phyloP scores from a whole-genome alignment of 2,329 filamentous ascomycete genomes.

The Phoma herbarum region DNA sequence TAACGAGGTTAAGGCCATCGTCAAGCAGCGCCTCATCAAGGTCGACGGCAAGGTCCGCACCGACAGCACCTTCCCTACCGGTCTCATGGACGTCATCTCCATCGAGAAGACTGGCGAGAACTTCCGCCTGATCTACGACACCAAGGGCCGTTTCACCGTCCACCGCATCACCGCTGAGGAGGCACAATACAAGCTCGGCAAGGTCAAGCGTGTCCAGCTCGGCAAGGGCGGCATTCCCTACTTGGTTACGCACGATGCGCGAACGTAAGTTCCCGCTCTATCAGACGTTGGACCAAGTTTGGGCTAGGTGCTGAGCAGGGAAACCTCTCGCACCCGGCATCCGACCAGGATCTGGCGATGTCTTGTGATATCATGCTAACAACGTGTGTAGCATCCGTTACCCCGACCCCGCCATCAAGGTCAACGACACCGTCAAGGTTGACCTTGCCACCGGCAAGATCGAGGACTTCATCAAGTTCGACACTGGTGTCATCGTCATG shows the following conservation, averaged over 20 bases:
- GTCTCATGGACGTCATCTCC: constrained; percentile 99
- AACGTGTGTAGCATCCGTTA: constrained; percentile 84
- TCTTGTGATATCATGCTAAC: constrained; percentile 52
- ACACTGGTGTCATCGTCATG: constrained; percentile 98
- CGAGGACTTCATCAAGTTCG: constrained; percentile 97
- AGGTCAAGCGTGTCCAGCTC: constrained; percentile 99
- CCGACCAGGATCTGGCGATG: constrained; percentile 95
- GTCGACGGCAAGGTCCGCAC: constrained; percentile 99
- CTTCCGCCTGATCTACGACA: constrained; percentile 99
- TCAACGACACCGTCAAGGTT: constrained; percentile 99
- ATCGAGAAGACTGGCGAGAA: constrained; percentile 99
- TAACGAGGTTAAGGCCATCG: constrained; percentile 95
- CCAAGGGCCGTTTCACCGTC: constrained; percentile 99
- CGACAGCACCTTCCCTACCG: constrained; percentile 94
- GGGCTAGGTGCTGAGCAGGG: constrained; percentile 49
- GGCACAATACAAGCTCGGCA: constrained; percentile 99
- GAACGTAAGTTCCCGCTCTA: constrained; percentile 99
- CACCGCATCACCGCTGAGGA: constrained; percentile 99
- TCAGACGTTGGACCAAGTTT: constrained; percentile 91
- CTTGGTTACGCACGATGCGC: constrained; percentile 99
- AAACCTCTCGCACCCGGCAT: constrained; percentile 81
- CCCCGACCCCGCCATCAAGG: constrained; percentile 97
- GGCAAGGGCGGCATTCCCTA: constrained; percentile 99
- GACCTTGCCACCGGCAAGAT: constrained; percentile 98
- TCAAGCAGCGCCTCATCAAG: constrained; percentile 99